Conservation (phyloP, 768 basidiomycete genomes). For the Macrolepiota albuminosa region DNA sequence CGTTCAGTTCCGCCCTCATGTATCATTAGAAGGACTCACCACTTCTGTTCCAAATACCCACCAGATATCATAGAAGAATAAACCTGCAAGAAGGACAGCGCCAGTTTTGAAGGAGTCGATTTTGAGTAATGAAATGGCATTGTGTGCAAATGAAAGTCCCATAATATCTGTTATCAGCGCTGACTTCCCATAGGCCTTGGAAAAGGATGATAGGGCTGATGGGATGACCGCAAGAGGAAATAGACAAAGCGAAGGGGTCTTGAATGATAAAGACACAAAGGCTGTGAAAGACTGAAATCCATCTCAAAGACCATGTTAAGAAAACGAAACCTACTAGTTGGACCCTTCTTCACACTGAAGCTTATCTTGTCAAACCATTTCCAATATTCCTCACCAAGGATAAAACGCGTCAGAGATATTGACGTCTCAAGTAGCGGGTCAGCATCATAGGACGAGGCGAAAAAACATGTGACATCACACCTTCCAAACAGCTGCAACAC, state of each 20-base stretch:
- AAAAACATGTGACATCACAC: constrained; percentile 29
- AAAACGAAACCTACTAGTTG: constrained; percentile 32
- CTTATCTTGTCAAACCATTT: constrained; percentile 46
- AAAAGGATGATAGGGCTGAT: constrained; percentile 57
- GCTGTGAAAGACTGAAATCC: constrained; percentile 21
- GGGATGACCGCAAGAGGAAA: constrained; percentile 60
- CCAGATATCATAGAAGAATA: constrained; percentile 93
- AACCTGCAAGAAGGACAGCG: constrained; percentile 69
- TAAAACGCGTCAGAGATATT: constrained; percentile 44
- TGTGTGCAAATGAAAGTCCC: constrained; percentile 75
- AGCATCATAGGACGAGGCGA: not conserved
- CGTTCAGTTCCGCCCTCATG: not conserved
- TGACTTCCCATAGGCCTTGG: constrained; percentile 43
- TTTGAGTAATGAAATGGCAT: constrained; percentile 72
- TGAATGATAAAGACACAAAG: constrained; percentile 38
- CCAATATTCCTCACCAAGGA: constrained; percentile 53
- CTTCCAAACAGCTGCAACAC: constrained; percentile 66
- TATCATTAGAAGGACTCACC: constrained; percentile 37
- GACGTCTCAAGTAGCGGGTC: constrained; percentile 33
- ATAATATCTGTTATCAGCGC: constrained; percentile 74
- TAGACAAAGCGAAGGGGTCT: constrained; percentile 53
- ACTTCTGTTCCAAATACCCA: constrained; percentile 91
- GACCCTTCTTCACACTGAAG: constrained; percentile 40
- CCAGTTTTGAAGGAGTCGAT: constrained; percentile 91
- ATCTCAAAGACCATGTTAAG: not conserved